Base-by-base conservation (phyloP, 495 filamentous ascomycete species). In the Aspergillus baeticus region DNA sequence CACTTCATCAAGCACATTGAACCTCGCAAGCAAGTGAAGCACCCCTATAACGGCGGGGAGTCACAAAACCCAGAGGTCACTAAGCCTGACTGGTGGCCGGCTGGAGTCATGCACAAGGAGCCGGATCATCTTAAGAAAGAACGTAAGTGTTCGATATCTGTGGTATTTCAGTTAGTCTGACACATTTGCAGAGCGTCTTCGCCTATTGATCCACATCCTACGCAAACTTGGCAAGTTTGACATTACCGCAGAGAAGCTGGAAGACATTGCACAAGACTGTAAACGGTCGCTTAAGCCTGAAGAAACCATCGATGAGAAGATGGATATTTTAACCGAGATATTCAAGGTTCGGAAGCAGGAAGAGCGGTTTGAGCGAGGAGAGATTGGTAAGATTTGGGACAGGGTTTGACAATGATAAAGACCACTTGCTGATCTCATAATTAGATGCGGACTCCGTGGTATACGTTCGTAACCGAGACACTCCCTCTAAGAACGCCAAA, bases 21-120 rank as follows among this genome's bases (percentile, higher is more conserved):
- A 47, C 89, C 92, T 0, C 90, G 89, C 58, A 97, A 97, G 68
- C 91, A 96, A 65, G 84, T 86, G 0, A 86, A 80, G 41, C 84
- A 89, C 59, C 92, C 92, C 0, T 97, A 96, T 68, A 92, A 87
- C 21, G 79, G 82, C 0, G 74, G 71, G n/a, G 57, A 69, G 15
- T 72, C 67, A 18, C 69, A 72, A 6, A 75, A 79, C 39, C 76
- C 77, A 3, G 78, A 87, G 38, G 72, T 77, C 31, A 86, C 80
- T 41, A 83, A 82, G 31, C 92, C 92, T 10, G 76, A 77, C 15
- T 96, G 91, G 89, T 97, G 92, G 92, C 91, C 91, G 0, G 75
- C 78, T 17, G 62, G 64, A 54, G 66, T 70, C 31, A 76, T 82
- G 23, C 91, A 94, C 69, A 89, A 82, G 63, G 92, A 96, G 73